Evolutionary conservation across 2,329 filamentous ascomycete species (phyloP).

Genomic region (Periconia sp.): DNA sequence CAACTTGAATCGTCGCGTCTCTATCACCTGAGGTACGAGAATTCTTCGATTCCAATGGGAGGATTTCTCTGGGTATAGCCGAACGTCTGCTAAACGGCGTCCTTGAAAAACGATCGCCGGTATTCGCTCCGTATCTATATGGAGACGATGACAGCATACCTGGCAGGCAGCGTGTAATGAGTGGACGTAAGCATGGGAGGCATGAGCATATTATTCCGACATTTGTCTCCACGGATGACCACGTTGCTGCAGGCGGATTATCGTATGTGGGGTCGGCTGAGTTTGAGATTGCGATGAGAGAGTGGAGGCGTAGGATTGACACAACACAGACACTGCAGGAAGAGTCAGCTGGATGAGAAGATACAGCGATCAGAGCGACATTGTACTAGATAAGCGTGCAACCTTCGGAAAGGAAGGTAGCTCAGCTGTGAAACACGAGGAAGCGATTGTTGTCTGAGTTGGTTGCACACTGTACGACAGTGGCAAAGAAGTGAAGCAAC

Average conservation of each 20-base stretch:
- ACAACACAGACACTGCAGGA: conserved; percentile 39
- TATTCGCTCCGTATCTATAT: conserved; percentile 15
- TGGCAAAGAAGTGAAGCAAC: conserved; percentile 5
- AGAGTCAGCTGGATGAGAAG: conserved; percentile 5
- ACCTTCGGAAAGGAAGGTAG: not conserved
- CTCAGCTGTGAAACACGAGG: not conserved
- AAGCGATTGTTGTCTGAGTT: not conserved
- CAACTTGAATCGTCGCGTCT: conserved; percentile 28
- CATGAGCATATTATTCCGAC: conserved; percentile 44
- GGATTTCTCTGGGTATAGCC: conserved; percentile 8
- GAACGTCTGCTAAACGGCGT: conserved; percentile 9
- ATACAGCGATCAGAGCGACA: not conserved
- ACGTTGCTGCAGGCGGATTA: conserved; percentile 39
- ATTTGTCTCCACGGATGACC: conserved; percentile 37
- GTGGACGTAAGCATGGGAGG: conserved; percentile 34
- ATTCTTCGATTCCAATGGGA: conserved; percentile 9
- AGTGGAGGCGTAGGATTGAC: conserved; percentile 41
- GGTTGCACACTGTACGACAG: conserved; percentile 10
- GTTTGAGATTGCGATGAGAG: conserved; percentile 40
- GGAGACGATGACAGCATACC: conserved; percentile 24
- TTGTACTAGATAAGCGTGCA: no score
- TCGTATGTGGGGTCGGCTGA: conserved; percentile 37
- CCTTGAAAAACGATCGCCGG: conserved; percentile 9
- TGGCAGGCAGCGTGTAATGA: conserved; percentile 31
- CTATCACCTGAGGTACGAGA: conserved; percentile 4